Evolutionary conservation across 2,329 filamentous ascomycete genomes (phyloP).

Genomic region (Trichoderma arundinaceum): DNA sequence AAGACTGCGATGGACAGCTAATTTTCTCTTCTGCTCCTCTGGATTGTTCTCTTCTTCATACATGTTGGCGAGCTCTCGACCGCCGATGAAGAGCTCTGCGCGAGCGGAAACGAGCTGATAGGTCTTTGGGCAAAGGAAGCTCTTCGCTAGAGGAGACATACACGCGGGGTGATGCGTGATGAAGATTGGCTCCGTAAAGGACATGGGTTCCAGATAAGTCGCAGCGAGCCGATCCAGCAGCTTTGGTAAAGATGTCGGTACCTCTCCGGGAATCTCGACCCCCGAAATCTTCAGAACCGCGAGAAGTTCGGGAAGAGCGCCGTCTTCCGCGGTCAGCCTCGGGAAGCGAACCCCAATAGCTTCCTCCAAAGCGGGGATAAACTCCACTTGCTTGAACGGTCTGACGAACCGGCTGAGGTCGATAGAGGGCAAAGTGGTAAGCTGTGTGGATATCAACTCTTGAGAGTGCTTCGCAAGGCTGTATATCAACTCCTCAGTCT

Average conservation of each 20-base stretch:
- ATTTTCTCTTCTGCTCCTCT: slow-evolving; percentile 82
- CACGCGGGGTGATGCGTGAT: slow-evolving; percentile 89
- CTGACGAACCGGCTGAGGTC: slow-evolving; percentile 55
- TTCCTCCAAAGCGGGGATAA: slow-evolving; percentile 78
- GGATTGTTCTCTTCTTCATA: slow-evolving; percentile 99
- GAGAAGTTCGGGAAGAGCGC: slow-evolving; percentile 63
- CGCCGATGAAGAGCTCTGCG: slow-evolving; percentile 81
- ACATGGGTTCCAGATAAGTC: slow-evolving; percentile 78
- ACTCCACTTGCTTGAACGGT: slow-evolving; percentile 74
- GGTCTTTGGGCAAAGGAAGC: slow-evolving; percentile 71
- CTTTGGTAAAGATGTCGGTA: slow-evolving; percentile 62
- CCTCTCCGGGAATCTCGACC: slow-evolving; percentile 68
- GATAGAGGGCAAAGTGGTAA: slow-evolving; percentile 55
- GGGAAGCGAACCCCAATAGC: slow-evolving; percentile 70
- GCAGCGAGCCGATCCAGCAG: slow-evolving; percentile 82
- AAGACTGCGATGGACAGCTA: slow-evolving; percentile 60
- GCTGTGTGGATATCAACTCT: slow-evolving; percentile 51
- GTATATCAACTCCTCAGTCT: slow-evolving; percentile 74
- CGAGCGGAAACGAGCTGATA: slow-evolving; percentile 78
- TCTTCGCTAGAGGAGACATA: slow-evolving; percentile 91
- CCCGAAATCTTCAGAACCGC: slow-evolving; percentile 61
- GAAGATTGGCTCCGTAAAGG: slow-evolving; percentile 72
- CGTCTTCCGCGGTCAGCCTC: slow-evolving; percentile 57
- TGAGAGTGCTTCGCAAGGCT: slow-evolving; percentile 61
- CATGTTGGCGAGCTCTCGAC: slow-evolving; percentile 88